Evolutionary conservation across 1,284 basidiomycete species (phyloP).

Genomic region (Microbotryum saponariae): DNA sequence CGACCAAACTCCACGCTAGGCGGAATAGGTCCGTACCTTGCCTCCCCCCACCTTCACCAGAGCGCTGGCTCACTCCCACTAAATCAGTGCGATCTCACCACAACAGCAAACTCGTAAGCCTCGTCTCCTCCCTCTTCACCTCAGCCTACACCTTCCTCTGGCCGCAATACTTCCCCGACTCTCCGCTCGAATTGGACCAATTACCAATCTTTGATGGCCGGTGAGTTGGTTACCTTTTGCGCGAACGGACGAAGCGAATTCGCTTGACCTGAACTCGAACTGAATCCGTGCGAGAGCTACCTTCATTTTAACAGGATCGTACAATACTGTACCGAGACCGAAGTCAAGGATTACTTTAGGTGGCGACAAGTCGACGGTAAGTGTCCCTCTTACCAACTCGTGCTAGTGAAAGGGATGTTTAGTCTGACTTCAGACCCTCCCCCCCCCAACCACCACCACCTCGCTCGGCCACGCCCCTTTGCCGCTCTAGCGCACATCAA

Average conservation of each 20-base stretch:
- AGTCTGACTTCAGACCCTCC: slow-evolving; percentile 5
- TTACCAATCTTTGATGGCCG: slow-evolving; percentile 86
- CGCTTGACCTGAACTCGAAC: too few relatives aligned
- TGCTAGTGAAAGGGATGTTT: neutral
- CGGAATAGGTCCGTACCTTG: slow-evolving; percentile 53
- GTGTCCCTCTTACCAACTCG: slow-evolving; percentile 38
- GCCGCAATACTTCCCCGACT: slow-evolving; percentile 66
- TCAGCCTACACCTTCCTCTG: slow-evolving; percentile 85
- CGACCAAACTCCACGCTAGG: slow-evolving; percentile 71
- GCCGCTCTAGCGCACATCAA: slow-evolving; percentile 77
- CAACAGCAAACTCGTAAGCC: slow-evolving; percentile 73
- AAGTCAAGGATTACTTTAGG: slow-evolving; percentile 83
- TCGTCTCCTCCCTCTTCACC: slow-evolving; percentile 84
- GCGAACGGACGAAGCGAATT: neutral
- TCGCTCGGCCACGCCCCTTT: neutral
- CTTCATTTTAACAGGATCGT: slow-evolving; percentile 52
- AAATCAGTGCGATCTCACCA: too few relatives aligned
- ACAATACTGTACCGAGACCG: slow-evolving; percentile 64
- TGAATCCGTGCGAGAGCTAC: neutral
- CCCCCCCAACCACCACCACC: too few relatives aligned
- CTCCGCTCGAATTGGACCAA: slow-evolving; percentile 53
- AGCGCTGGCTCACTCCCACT: too few relatives aligned
- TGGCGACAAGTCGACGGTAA: slow-evolving; percentile 94
- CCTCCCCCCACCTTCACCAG: neutral
- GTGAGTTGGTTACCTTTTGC: slow-evolving; percentile 16